Conservation (phyloP, 805 yeast genomes). For the Myxozyma lipomycoides region DNA sequence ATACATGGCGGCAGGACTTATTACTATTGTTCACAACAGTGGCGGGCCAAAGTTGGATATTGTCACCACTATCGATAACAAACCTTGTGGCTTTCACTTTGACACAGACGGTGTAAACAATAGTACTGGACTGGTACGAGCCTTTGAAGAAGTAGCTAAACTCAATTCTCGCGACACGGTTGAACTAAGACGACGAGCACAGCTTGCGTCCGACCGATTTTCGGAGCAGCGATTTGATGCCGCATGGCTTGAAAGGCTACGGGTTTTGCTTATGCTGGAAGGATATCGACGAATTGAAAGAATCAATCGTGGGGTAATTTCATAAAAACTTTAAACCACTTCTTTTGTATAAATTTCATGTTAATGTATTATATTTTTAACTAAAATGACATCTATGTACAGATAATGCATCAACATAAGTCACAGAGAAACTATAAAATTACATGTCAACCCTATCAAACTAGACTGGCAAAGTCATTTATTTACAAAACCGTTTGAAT, state of each 20-base stretch:
- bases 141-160: constrained; percentile 46
- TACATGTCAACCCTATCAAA: too few relatives aligned
- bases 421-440: too few relatives aligned
- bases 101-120: constrained; percentile 58
- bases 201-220: constrained; percentile 47
- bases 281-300: constrained; percentile 17
- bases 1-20: constrained; percentile 75
- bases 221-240: constrained; percentile 55
- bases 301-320: constrained; percentile 14
- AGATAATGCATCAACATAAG: too few relatives aligned
- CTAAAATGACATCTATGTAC: too few relatives aligned
- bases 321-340: constrained; percentile 1
- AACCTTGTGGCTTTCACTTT: constrained; percentile 77
- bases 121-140: constrained; percentile 40
- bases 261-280: constrained; percentile 21
- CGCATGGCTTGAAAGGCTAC: constrained; percentile 45
- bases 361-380: too few relatives aligned
- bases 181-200: constrained; percentile 46
- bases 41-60: constrained; percentile 94
- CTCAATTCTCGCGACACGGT: constrained; percentile 40
- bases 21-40: constrained; percentile 88
- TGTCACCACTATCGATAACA: constrained; percentile 49
- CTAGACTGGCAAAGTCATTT: too few relatives aligned
- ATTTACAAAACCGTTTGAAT: too few relatives aligned
- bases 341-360: too few relatives aligned